A percentile compares a stretch with the other conserved stretches of the same genome.
Evolutionary conservation across 345 rosid species (phyloP).

Genomic region (Ricinus communis): DNA sequence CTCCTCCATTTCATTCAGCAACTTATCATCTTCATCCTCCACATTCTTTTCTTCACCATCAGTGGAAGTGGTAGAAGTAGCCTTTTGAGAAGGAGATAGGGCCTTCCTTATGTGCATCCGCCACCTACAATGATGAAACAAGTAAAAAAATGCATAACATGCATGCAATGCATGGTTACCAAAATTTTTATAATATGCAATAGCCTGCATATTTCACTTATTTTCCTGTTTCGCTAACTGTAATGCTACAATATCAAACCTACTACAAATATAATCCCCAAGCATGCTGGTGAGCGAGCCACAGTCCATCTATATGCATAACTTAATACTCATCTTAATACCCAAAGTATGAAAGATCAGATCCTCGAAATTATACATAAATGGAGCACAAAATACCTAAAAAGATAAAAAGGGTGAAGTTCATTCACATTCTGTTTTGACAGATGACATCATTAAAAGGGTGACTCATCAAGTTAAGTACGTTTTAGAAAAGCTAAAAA

Average conservation of each 20-base stretch:
- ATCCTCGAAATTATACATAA: no score
- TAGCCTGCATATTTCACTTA: not conserved
- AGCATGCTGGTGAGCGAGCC: not conserved
- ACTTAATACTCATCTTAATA: not conserved
- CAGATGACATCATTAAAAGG: not conserved
- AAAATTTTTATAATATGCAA: not conserved
- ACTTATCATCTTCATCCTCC: conserved; percentile 75
- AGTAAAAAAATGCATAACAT: not conserved
- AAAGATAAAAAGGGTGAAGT: not conserved
- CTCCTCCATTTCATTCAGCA: conserved; percentile 95
- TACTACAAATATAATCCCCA: not conserved
- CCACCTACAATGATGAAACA: conserved; percentile 58
- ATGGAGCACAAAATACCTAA: not conserved
- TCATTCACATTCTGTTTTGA: no score
- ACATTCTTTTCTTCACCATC: conserved; percentile 44
- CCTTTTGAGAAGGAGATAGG: conserved; percentile 62
- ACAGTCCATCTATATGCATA: not conserved
- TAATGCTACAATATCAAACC: not conserved
- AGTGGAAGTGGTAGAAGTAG: conserved; percentile 33
- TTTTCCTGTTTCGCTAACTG: not conserved
- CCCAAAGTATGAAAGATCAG: not conserved
- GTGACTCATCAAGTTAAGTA: not conserved
- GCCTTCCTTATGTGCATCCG: conserved; percentile 79
- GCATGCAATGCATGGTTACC: not conserved
- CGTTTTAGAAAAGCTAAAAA: not conserved